Evolutionary conservation across 768 basidiomycete species (phyloP), one percentile per base, ranked within the genome.

Genomic region (Cyathus striatus): DNA sequence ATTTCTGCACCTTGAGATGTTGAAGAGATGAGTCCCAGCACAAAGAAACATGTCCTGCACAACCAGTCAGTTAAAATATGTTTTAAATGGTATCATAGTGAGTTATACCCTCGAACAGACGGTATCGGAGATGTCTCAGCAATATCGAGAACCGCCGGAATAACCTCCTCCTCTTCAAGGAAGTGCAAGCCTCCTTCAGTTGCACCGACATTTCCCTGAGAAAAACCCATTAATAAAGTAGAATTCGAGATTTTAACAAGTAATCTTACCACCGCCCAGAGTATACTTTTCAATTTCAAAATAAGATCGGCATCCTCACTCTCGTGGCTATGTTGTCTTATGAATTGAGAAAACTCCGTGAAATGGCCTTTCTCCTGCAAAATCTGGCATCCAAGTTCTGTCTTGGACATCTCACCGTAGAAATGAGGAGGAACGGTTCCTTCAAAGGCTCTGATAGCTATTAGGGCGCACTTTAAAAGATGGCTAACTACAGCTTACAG

Each of bases 331-430:
- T 98, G 92, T 45, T 83, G 78, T 18, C 90, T 77, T 41, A 98
- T 89, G 53, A 95, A 89, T 45, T 90, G 83, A 1, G 90, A 84
- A 55, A 97, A 97, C 49, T 95, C 90, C 4, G 75, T 58, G 54
- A 98, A 93, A 57, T 98, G 91, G 0, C 90, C 90, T 51, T 87
- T 92, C 45, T 94, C 92, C 45, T 83, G 80, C 30, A 99, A 66
- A 7, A 93, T 82, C 56, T 89, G 87, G 61, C 93, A 95, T 0
- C 96, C 96, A 38, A 94, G 83, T 43, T 89, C 87, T 3, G 96
- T 98, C 62, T 96, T 97, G 36, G 93, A 86, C 78, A 98, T 89
- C 62, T 97, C 95, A 17, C 95, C 95, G 54, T 97, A 95, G 63
- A 99, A 98, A 61, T 99, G 94, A 1, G 88, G 82, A 2, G 95